Base-by-base conservation (phyloP, 1,284 basidiomycete genomes). In the Apiotrichum veenhuisii region DNA sequence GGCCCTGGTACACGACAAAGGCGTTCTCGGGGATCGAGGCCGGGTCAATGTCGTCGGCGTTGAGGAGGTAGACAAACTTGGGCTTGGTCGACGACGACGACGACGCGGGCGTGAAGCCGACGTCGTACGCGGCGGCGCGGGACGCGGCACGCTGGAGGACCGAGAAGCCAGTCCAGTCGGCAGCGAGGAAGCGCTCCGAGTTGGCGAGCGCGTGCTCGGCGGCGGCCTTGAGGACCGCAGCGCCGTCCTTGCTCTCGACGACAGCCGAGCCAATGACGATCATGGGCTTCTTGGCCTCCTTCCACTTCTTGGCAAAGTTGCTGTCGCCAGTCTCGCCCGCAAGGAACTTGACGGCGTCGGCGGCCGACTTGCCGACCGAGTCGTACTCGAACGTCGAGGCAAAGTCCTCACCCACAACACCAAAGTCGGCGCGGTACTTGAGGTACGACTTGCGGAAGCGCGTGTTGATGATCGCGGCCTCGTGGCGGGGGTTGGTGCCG, bases 1-100 rank as follows among this genome's bases (percentile, higher is more conserved):
- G 95, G 45, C 96, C 96, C 77, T 98, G 96, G 80, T 98, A 99
- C 17, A 98, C 95, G 45, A 98, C 95, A 71, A 98, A 98, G 1
- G 95, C 93, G 69, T 94, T 85, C 62, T 85, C 81, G 33, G 96
- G 94, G 63, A 99, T 96, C n/a, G 86, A 85, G 58, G 87, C 84
- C 44, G 92, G 88, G 70, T 93, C 85, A 57, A 98, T 80, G 73
- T 98, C 94, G 71, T 98, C 96, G 7, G 95, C 93, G 74, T 95
- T 95, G 63, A 98, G 85, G 54, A 99, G 85, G 80, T 97, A 98
- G 70, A 99, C 81, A 78, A 98, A 98, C 80, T 98, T 99, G 64
- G 96, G 88, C 64, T 84, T 87, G 46, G 85, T 84, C 55, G 82
- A 74, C 37, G 90, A 80, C 4, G 92, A 87, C 64, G 85, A 83